Evolutionary conservation across 257 asterid species (phyloP), one percentile per base, ranked within the genome.

Genomic region (Nicotiana tabacum): DNA sequence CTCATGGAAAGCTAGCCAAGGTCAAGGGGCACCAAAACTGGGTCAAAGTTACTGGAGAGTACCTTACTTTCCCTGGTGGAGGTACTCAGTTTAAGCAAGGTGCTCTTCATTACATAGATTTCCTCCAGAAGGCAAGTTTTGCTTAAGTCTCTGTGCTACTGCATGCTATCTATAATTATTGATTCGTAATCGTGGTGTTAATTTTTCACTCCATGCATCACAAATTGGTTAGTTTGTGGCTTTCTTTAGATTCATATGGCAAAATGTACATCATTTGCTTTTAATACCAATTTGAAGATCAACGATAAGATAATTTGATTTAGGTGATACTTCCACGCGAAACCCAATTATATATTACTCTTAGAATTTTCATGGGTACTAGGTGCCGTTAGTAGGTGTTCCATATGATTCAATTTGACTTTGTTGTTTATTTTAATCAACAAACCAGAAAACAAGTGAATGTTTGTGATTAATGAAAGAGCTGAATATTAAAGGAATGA

Each of bases 21-120:
- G 79, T 66, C 66, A 83, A 83, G 69, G 86, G 86, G 64, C 86
- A 83, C 57, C 86, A 83, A 15, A 83, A 83, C 65, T 83, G 86
- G 86, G 86, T 83, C 78, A 83, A 83, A 83, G 83, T 79, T 33
- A 83, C 74, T 58, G 86, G 86, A 27, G 86, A 83, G 24, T 79
- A 78, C 78, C 83, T 83, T 58, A 79, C 80, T 51, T 83, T 83
- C 57, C 86, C 86, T 10, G 86, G 86, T 57, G 86, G 86, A 39
- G 86, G 86, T 12, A 83, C 86, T 57, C 83, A 83, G 58, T 83
- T 83, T 80, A 83, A 69, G 80, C 67, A 83, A 37, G 86, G 86
- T 0, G 86, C 86, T 55, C 86, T 78, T 17, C 86, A 83, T 72
- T 83, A 83, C 51, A 83, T 83, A 61, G 86, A 83, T 61, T 67